Conservation (phyloP, 1,284 basidiomycete species). For the Trametes hirsuta region DNA sequence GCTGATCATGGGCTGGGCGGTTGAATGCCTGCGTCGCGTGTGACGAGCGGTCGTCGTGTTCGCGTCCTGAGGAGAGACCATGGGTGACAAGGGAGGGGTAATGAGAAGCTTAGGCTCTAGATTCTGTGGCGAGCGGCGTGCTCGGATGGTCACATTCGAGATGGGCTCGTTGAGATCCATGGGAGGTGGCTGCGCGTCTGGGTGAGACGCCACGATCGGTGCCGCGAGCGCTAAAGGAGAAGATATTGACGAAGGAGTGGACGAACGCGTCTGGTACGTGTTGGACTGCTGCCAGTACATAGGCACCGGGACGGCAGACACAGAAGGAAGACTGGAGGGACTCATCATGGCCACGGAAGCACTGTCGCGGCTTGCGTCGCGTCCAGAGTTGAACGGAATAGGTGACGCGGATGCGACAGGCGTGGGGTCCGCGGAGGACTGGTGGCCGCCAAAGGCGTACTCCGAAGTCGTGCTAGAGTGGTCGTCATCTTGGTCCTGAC, state of each 20-base stretch:
- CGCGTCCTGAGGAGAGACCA: conserved; percentile 61
- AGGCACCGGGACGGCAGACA: conserved; percentile 31
- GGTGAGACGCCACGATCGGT: conserved; percentile 72
- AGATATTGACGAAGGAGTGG: conserved; percentile 82
- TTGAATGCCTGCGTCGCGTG: conserved; percentile 72
- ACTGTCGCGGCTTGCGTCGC: conserved; percentile 20
- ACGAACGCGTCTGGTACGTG: conserved; percentile 72
- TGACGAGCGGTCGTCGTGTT: conserved; percentile 45
- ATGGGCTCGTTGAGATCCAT: conserved; percentile 63
- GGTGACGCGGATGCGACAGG: conserved; percentile 70
- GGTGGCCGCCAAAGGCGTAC: conserved; percentile 58
- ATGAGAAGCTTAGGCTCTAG: conserved; percentile 69
- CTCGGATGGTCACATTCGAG: conserved; percentile 35
- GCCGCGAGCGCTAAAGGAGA: conserved; percentile 81
- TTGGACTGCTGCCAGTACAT: conserved; percentile 46
- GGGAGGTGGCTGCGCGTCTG: conserved; percentile 51
- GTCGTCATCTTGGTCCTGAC: conserved; percentile 45
- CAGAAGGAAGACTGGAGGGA: conserved; percentile 29
- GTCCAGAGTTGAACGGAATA: conserved; percentile 40
- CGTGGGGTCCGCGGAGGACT: conserved; percentile 60
- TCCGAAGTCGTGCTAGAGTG: conserved; percentile 66
- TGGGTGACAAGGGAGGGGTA: conserved; percentile 78
- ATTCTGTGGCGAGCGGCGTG: conserved; percentile 63
- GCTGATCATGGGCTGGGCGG: conserved; percentile 64
- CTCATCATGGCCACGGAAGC: conserved; percentile 34